A percentile compares a stretch with the other conserved stretches of the same genome.
These are phyloP conservation scores for Tricholoma sp. DNA, from an alignment of 768 basidiomycete species.

Conservation along the genomic window DNA sequence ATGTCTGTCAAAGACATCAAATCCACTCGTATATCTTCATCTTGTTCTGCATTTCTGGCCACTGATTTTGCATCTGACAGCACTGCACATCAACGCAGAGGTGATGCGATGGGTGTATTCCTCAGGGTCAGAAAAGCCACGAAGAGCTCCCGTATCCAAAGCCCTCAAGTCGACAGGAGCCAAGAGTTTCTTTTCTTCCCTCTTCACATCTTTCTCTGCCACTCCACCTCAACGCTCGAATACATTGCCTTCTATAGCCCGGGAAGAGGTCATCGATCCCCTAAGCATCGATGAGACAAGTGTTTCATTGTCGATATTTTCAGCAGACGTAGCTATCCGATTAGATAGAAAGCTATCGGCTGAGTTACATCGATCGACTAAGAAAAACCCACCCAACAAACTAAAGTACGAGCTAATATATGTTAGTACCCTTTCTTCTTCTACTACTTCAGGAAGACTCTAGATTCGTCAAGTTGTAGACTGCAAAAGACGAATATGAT, in stretches of 20 bases:
- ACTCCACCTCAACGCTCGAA: conserved; percentile 30
- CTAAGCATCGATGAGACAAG: conserved; percentile 42
- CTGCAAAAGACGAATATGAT: conserved; percentile 78
- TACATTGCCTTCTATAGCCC: conserved; percentile 27
- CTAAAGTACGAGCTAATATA: conserved; percentile 85
- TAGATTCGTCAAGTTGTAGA: conserved; percentile 36
- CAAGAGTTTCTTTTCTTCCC: conserved; percentile 45
- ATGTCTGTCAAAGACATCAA: conserved; percentile 70
- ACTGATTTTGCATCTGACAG: conserved; percentile 26
- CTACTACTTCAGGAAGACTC: background rate
- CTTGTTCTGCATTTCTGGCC: conserved; percentile 2
- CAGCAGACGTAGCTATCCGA: conserved; percentile 59
- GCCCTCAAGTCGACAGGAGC: conserved; percentile 24
- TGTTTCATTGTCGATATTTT: conserved; percentile 60
- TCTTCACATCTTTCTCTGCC: conserved; percentile 35
- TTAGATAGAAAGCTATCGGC: conserved; percentile 59
- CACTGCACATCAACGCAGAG: conserved; percentile 73
- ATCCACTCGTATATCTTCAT: conserved; percentile 46
- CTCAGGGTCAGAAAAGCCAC: conserved; percentile 56
- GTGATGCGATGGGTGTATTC: conserved; percentile 78
- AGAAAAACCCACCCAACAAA: conserved; percentile 82
- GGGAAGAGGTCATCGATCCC: conserved; percentile 27
- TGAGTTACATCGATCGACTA: conserved; percentile 87
- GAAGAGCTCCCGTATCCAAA: conserved; percentile 25
- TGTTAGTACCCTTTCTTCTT: conserved; percentile 33